Evolutionary conservation across 1,284 basidiomycete species (phyloP), one percentile per base, ranked within the genome.

Genomic region (Cystobasidium slooffiae): DNA sequence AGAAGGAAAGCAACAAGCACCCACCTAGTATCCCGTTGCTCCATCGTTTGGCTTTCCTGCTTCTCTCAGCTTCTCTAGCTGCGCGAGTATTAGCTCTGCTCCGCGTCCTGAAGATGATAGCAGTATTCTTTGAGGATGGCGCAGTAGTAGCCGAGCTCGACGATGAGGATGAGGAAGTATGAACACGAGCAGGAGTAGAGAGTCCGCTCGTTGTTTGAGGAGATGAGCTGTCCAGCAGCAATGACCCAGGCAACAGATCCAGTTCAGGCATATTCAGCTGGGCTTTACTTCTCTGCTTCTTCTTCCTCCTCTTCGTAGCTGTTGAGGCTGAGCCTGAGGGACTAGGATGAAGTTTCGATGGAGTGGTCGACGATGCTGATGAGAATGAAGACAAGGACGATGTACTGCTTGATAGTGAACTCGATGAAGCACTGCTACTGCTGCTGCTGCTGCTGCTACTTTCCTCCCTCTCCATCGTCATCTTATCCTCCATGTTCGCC

Each of bases 21-120:
- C 24, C 66, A 68, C 66, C 53, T 46, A 68, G 52, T 47, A 68
- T 56, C 20, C 20, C 31, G 31, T 55, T 68, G 44, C 66, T 68
- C 66, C 66, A 20, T 44, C 46, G 24, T 22, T 56, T 68, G 6
- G 66, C 53, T 46, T 68, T 58, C 18, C 66, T 22, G 9, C 44
- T 22, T 18, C 53, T 68, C 43, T 59, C 61, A 12, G 61, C 61
- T 24, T 46, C 61, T 63, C 61, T 63, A 22, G 47, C 12, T 49
- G 61, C 43, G 61, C 61, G 61, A 31, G 61, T 47, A 16, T 63
- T 46, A 8, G 61, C 56, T 24, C 56, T 59, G 39, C 56, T 39
- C n/a, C 56, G 37, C 39, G 56, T 18, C 31, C 31, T 46, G 8
- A 63, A 22, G 22, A 20, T 20, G 46, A n/a, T 63, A 63, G 20